Percentiles rank a stretch among this genome's conserved stretches.
These are phyloP conservation scores for Ophiostoma ulmi DNA, from an alignment of 2,329 filamentous ascomycete genomes.

Conservation along the genomic window DNA sequence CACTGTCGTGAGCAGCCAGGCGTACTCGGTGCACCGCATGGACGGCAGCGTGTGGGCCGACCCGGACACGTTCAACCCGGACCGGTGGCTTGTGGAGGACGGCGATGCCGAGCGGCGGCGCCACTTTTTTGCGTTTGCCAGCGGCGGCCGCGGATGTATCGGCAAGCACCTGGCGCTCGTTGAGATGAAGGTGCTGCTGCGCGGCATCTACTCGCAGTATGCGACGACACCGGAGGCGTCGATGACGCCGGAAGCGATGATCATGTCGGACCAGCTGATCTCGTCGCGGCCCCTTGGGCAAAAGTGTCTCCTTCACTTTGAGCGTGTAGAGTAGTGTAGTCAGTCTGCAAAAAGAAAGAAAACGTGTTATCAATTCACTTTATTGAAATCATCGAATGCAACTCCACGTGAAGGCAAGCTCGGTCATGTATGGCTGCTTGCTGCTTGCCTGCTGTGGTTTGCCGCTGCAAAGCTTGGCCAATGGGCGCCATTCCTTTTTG, in stretches of 20 bases:
- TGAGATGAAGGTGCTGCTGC: slow-evolving; percentile 63
- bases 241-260: slow-evolving; percentile 55
- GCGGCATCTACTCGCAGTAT: slow-evolving; percentile 57
- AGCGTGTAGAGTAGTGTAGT: slow-evolving; percentile 30
- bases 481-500: background rate
- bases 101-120: slow-evolving; percentile 67
- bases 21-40: slow-evolving; percentile 55
- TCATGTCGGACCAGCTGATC: slow-evolving; percentile 62
- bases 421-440: background rate
- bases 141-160: slow-evolving; percentile 60
- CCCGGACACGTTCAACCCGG: slow-evolving; percentile 71
- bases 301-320: slow-evolving; percentile 51
- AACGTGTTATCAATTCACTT: background rate
- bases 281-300: slow-evolving; percentile 58
- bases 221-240: slow-evolving; percentile 50
- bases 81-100: slow-evolving; percentile 71
- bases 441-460: too few species aligned
- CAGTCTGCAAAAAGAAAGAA: too few species aligned
- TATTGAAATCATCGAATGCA: background rate
- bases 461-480: background rate
- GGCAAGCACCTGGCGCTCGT: slow-evolving; percentile 61
- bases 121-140: slow-evolving; percentile 61
- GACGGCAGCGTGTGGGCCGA: slow-evolving; percentile 67
- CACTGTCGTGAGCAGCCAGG: slow-evolving; percentile 57
- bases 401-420: background rate